Base-by-base conservation (phyloP, 139 green algal species). In the Gonium pectorale region DNA sequence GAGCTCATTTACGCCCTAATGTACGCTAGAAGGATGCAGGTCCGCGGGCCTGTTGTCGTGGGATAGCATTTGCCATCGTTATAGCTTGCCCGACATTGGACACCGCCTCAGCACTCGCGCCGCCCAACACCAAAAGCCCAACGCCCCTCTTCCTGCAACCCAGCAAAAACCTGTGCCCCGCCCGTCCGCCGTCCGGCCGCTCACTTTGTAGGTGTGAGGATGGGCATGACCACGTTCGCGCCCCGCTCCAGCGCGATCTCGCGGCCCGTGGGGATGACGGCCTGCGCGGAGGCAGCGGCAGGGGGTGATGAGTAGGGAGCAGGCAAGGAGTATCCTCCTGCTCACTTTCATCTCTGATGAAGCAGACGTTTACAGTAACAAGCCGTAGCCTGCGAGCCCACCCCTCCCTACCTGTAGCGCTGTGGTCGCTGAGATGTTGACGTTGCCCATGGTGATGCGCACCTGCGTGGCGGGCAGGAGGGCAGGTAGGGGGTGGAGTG, bases 181-280 rank as follows among this genome's bases (percentile, higher is more conserved):
- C 63, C 11, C 63, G 3, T 46, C 15, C 35, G 3, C 63, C 15
- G 21, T 27, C 63, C 4, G 19, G 17, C 26, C 63, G 49, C 79
- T 80, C 54, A 94, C 86, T 93, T 91, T 46, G 92, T 93, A 56
- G 92, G 92, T 9, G 92, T 95, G 62, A 95, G 83, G 67, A 95
- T 95, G 41, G 92, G 92, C 92, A 95, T 95, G 11, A 95, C 86
- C 81, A 95, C 86, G 78, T 95, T 95, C 79, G 86, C 87, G 70
- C 92, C 92, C 0, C 92, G 83, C 56, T 89, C 67, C 75, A 95
- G 87, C 19, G 92, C 92, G 0, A 95, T 85, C 86, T 95, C 92
- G 9, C 92, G 88, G n/a, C 92, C 92, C 40, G 91, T 90, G 40
- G 92, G 87, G 33, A 93, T 84, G 29, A 95, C 91, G 9, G 92